Evolutionary conservation across 441 rosid species (phyloP), one percentile per base, ranked within the genome.

Genomic region (Capsella rubella): DNA sequence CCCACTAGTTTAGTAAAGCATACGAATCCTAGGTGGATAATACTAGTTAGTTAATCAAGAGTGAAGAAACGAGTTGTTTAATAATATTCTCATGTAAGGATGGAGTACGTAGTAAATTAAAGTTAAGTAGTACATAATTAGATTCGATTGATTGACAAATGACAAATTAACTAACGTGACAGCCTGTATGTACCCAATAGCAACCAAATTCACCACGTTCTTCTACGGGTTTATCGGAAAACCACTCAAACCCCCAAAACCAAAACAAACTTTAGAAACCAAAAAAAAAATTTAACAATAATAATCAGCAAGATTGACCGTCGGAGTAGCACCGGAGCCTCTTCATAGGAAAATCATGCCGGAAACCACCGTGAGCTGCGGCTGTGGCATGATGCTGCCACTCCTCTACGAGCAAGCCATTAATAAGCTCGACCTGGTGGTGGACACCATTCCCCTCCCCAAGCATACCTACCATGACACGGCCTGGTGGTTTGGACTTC

Each of bases 401-500:
- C 61, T 86, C 88, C 79, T 88, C 91, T 43, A 78, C 73, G 49
- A 80, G 69, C 73, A 87, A 52, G 15, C 87, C 46, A 21, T 86
- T 84, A 10, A 67, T 40, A 15, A 87, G 66, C 73, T 78, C 84
- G 72, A 83, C 80, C 43, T 81, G 89, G 35, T 81, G 89, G 35
- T 84, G 25, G 39, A 61, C 68, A 4, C 64, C 80, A 58, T 42
- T 57, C 16, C 67, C 69, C 21, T 51, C 80, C 0, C 80, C 77
- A 51, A 77, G 64, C 28, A 77, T 34, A 65, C 83, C 78, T 40
- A 77, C 49, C 13, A 75, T 75, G 67, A 82, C 81, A 9, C 82
- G 91, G 1, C 71, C 85, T 2, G 86, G 90, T 0, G 87, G 93
- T 79, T 87, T 93, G 64, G 81, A 64, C 68, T 88, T 93, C 64